Percentiles rank a stretch among this genome's conserved stretches.
phyloP scores from a whole-genome alignment of 441 rosid genomes.

The Bocquillonia castaneifolia region DNA sequence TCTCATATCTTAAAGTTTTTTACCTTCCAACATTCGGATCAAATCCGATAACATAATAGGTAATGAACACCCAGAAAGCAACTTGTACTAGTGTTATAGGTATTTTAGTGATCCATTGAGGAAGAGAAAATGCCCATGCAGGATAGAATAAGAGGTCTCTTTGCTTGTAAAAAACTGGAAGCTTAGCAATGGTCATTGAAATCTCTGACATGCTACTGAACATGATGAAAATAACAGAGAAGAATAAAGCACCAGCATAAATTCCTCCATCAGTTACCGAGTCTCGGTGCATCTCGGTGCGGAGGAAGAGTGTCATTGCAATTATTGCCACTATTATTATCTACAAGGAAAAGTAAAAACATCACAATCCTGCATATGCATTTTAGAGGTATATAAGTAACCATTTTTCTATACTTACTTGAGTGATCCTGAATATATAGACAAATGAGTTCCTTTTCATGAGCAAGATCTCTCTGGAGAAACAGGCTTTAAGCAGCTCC shows the following conservation, averaged over 20 bases:
- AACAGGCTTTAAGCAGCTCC: conserved; percentile 59
- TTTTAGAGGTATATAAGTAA: not conserved
- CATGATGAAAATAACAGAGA: conserved; percentile 43
- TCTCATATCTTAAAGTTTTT: not conserved
- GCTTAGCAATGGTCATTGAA: conserved; percentile 66
- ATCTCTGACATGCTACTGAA: conserved; percentile 68
- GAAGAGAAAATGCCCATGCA: conserved; percentile 68
- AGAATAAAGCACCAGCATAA: conserved; percentile 71
- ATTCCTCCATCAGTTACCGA: conserved; percentile 52
- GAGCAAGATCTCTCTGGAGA: conserved; percentile 63
- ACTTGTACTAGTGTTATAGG: conserved; percentile 59
- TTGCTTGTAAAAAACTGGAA: conserved; percentile 80
- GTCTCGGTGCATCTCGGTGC: conserved; percentile 60
- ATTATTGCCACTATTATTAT: conserved; percentile 40
- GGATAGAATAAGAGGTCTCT: conserved; percentile 71
- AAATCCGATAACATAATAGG: conserved; percentile 70
- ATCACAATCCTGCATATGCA: not conserved
- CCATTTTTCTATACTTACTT: conserved; percentile 33
- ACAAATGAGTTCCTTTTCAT: conserved; percentile 90
- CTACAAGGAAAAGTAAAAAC: conserved; percentile 27
- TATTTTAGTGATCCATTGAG: conserved; percentile 69
- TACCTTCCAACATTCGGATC: conserved; percentile 73
- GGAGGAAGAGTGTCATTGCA: conserved; percentile 57
- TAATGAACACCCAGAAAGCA: conserved; percentile 54
- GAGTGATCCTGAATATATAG: conserved; percentile 64